Evolutionary conservation across 345 rosid genomes (phyloP).

Genomic region (Melaleuca quinquenervia): DNA sequence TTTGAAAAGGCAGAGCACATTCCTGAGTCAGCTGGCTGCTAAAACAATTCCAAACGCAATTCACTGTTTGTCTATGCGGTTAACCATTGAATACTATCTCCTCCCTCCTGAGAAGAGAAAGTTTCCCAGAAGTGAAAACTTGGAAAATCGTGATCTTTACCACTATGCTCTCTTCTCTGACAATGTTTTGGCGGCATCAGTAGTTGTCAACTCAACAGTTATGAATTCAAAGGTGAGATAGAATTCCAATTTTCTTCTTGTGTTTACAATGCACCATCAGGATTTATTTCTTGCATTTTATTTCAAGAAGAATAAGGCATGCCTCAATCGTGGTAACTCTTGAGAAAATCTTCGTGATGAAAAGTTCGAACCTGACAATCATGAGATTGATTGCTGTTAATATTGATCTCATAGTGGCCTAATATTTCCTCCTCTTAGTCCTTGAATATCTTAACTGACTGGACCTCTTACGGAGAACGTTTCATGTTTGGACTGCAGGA

Average conservation of each 20-base stretch:
- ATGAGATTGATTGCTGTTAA: background rate
- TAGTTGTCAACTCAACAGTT: conserved; percentile 94
- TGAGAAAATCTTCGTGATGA: background rate
- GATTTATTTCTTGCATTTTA: background rate
- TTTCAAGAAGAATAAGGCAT: background rate
- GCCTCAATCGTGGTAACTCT: background rate
- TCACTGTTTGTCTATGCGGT: conserved; percentile 94
- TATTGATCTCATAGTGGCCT: background rate
- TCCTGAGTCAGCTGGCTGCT: conserved; percentile 97
- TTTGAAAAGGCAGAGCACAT: conserved; percentile 97
- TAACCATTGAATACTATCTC: conserved; percentile 86
- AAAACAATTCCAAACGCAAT: conserved; percentile 94
- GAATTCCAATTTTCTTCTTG: background rate
- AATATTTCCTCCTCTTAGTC: background rate
- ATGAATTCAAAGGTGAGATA: conserved; percentile 78
- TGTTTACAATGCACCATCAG: background rate
- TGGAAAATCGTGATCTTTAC: conserved; percentile 72
- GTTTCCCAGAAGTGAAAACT: conserved; percentile 80
- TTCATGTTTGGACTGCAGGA: conserved; percentile 37
- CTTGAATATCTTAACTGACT: background rate
- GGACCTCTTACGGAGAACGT: background rate
- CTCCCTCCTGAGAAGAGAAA: conserved; percentile 86
- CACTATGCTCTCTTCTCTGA: conserved; percentile 99
- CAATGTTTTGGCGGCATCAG: conserved; percentile 99
- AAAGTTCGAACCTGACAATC: background rate